Percentiles rank a stretch among this genome's conserved stretches.
Evolutionary conservation across 306 rosid species (phyloP).

Genomic region (Cucumis melo): DNA sequence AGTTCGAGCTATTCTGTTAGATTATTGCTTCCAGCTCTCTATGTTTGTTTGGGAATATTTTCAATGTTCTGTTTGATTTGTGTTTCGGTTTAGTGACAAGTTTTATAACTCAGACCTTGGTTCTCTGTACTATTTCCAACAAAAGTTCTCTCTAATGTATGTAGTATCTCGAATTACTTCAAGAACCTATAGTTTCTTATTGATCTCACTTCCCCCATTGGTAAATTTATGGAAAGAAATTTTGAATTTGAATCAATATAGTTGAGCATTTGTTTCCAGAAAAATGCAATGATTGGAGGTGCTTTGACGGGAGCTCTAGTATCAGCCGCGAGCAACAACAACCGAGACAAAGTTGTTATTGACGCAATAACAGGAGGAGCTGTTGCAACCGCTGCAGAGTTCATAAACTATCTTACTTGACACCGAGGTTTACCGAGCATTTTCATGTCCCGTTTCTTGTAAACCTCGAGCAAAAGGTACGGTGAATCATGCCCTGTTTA

Average conservation of each 20-base stretch:
- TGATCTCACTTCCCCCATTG: too few relatives aligned
- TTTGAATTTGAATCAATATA: too few relatives aligned
- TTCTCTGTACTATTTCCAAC: too few relatives aligned
- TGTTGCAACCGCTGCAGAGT: conserved; percentile 77
- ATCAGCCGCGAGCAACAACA: conserved; percentile 31
- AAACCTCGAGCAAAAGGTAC: neutral
- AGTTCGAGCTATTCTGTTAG: neutral
- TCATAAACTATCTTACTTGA: conserved; percentile 71
- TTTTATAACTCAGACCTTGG: too few relatives aligned
- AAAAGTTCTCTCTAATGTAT: too few relatives aligned
- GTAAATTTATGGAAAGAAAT: too few relatives aligned
- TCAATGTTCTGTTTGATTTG: too few relatives aligned
- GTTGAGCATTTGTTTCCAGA: conserved; percentile 34
- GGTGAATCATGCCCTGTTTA: neutral
- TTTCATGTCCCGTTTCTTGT: neutral
- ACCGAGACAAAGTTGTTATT: conserved; percentile 35
- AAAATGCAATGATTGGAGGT: conserved; percentile 90
- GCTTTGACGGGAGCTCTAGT: conserved; percentile 68
- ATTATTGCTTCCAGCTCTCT: neutral
- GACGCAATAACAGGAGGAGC: conserved; percentile 91
- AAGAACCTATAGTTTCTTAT: too few relatives aligned
- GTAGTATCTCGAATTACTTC: too few relatives aligned
- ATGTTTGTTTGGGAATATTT: neutral
- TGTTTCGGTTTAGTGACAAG: too few relatives aligned
- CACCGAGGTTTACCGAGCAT: neutral